A percentile compares a stretch with the other conserved stretches of the same genome.
phyloP scores from a whole-genome alignment of 495 filamentous ascomycete species.

The Penicillium angulare region DNA sequence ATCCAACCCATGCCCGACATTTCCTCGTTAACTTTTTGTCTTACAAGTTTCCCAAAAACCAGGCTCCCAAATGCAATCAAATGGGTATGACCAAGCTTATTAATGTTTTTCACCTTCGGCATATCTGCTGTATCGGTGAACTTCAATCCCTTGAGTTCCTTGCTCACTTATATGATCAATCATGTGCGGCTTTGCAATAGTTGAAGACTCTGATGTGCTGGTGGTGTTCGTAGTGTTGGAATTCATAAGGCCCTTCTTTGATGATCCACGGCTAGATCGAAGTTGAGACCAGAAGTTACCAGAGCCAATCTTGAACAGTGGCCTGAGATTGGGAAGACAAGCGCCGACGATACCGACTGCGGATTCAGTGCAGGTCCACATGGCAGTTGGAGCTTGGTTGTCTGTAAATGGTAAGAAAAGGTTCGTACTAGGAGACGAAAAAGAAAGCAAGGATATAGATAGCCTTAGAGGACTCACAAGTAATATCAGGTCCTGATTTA shows the following conservation, averaged over 20 bases:
- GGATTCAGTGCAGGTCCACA: slow-evolving; percentile 29
- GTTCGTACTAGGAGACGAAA: neutral
- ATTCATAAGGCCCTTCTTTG: slow-evolving; percentile 10
- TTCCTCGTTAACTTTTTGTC: neutral
- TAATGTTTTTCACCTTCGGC: slow-evolving; percentile 1
- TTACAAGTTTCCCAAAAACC: neutral
- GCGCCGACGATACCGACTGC: slow-evolving; percentile 27
- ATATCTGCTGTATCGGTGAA: slow-evolving; percentile 13
- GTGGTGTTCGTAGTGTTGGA: neutral
- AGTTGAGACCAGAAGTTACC: slow-evolving; percentile 24
- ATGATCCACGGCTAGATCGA: slow-evolving; percentile 14
- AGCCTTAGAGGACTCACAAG: slow-evolving; percentile 17
- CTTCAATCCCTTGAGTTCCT: slow-evolving; percentile 9
- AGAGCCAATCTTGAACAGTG: slow-evolving; percentile 19
- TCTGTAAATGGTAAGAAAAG: slow-evolving; percentile 15
- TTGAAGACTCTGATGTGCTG: neutral
- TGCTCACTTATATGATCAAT: slow-evolving; percentile 6
- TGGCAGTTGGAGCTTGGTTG: slow-evolving; percentile 25
- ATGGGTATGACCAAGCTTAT: no score
- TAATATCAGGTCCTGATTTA: slow-evolving; percentile 21
- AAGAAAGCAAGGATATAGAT: neutral
- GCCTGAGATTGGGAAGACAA: slow-evolving; percentile 27
- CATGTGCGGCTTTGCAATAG: slow-evolving; percentile 8
- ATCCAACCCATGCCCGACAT: neutral
- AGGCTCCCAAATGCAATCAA: no score